Base-by-base conservation (phyloP, 345 rosid genomes). In the Aquilaria yunnanensis region DNA sequence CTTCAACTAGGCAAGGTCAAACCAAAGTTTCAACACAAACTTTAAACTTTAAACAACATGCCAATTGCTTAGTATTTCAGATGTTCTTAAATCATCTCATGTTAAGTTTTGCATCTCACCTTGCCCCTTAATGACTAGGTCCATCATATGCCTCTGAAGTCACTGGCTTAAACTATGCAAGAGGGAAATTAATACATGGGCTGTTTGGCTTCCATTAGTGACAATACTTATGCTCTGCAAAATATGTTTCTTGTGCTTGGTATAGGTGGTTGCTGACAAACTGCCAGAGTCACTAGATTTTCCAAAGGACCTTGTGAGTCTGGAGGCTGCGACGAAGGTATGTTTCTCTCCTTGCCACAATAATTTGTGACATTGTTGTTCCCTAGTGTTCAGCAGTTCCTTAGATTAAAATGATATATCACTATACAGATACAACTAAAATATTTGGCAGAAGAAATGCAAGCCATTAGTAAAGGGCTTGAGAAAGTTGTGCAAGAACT, bases 391-490 rank as follows among this genome's bases (percentile, higher is more conserved):
- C 54, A 31, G 46, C 51, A 54, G 51, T 53, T 63, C 9, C 60
- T 49, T 10, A 59, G 62, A 59, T 60, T 3, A 37, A 56, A 64
- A 14, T 32, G 60, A 34, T 52, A 29, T 32, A 50, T 65, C 53
- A 14, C 52, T 47, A 59, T 59, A 61, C 72, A 89, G 96, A 75
- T 84, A 72, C 96, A 89, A 83, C 63, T 89, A 77, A 89, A 89
- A 75, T 77, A 62, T 76, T 70, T 89, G 74, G 94, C 96, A 10
- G 96, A 89, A 72, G 96, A 89, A 75, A 89, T 89, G 96, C 96
- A 89, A 74, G 94, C 94, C 68, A 77, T 89, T 56, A 86, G 76
- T 73, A 86, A 86, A 80, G 96, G 96, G 58, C 73, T 89, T 66
- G 96, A 89, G 75, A 89, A 89, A 57, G 88, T 85, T 72, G 67